Evolutionary conservation across 176 grass and related monocot genomes (phyloP), one percentile per base, ranked within the genome.

Genomic region (Triticum dicoccoides): DNA sequence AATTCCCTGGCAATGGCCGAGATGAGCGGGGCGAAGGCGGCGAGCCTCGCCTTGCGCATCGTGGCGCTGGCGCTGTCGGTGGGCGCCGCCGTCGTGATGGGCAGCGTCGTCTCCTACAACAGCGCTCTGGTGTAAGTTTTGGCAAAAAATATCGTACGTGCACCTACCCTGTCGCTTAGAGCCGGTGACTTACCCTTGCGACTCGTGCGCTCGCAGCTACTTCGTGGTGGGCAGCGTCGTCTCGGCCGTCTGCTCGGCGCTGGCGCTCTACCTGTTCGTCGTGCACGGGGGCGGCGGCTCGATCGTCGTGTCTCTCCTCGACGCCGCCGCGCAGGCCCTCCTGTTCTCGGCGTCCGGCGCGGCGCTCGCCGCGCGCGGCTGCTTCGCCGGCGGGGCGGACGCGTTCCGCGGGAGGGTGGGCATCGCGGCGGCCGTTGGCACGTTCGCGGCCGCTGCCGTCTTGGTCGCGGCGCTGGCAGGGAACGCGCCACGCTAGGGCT

Each of bases 41-140:
- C 42, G 64, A 67, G 82, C 70, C 58, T 93, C 18, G 7, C 61
- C 20, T 80, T 45, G 54, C 85, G 88, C 18, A 85, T 93, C 61
- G 18, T 39, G 2, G 62, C 74, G 24, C 17, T 86, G 0, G 76
- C 13, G 42, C 54, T 92, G 49, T 67, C 81, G 20, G 85, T 85
- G 52, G 87, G 77, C 4, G 81, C 88, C 23, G 70, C 84, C 62
- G 71, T 85, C 11, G 88, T 92, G 81, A 93, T 87, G 85, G 85
- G 9, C 38, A 87, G 6, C 79, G 5, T n/a, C 41, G 81, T 89
- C 32, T 80, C 82, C 5, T 81, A 42, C 77, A 32, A 80, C 88
- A 78, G 11, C n/a, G 61, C 85, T 10, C 83, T 92, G 54, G 30
- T 70, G 91, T 92, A 83, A 47, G 62, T 29, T 29, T 21, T 29